A percentile compares a stretch with the other conserved stretches of the same genome.
Evolutionary conservation across 192 early-diverging fungal genomes (phyloP).

Genomic region (Diversispora eburnea): DNA sequence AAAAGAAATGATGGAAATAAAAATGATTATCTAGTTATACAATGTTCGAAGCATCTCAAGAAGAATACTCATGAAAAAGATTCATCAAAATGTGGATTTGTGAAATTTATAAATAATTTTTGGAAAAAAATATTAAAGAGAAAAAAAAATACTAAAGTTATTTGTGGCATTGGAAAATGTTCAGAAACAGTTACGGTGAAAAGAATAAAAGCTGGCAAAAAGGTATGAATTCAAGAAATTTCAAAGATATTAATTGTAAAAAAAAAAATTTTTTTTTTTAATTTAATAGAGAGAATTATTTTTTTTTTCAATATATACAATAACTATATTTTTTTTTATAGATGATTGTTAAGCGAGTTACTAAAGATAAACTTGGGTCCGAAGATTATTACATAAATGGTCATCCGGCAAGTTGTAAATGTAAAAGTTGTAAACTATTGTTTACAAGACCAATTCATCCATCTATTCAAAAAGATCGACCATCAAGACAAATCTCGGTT

Average conservation of each 20-base stretch:
- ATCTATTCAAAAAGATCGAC: too few species aligned
- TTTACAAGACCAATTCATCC: too few species aligned
- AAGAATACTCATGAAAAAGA: too few species aligned
- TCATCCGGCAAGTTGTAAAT: background rate
- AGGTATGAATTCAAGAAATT: background rate
- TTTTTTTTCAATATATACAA: background rate
- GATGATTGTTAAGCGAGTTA: background rate
- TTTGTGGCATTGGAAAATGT: background rate
- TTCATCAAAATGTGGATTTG: too few species aligned
- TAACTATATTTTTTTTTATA: background rate
- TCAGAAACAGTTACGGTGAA: background rate
- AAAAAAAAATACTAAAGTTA: background rate
- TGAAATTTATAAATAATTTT: too few species aligned
- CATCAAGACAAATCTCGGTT: too few species aligned
- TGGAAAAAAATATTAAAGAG: background rate
- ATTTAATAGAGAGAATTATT: background rate
- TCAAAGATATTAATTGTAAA: background rate
- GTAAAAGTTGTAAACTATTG: background rate
- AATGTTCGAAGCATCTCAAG: too few species aligned
- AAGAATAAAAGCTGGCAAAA: background rate
- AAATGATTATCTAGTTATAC: too few species aligned
- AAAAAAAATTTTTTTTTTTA: too few species aligned
- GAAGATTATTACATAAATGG: background rate
- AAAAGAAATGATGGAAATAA: too few species aligned
- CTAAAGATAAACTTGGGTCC: background rate